Percentiles rank a stretch among this genome's conserved stretches.
Conservation (phyloP, 2,329 filamentous ascomycete genomes). For the Zymoseptoria crescenta region DNA sequence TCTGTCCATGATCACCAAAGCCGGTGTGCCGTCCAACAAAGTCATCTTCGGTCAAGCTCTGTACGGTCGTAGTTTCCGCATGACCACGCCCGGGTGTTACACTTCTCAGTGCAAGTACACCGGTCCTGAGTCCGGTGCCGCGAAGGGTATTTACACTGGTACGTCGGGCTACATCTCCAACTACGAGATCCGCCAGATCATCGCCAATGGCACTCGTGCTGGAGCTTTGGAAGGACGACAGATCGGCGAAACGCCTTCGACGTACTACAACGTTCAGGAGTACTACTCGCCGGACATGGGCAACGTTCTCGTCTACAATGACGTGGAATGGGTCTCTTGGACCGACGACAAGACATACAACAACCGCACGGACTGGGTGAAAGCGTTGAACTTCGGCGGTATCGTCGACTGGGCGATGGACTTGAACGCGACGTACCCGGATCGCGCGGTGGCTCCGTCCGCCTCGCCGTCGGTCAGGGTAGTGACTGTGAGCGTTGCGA, state of each 20-base stretch:
- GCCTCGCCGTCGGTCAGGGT: not conserved
- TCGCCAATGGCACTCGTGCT: conserved; percentile 5
- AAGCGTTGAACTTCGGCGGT: not conserved
- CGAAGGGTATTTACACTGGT: conserved; percentile 26
- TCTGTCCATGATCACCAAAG: conserved; percentile 37
- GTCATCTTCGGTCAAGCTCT: conserved; percentile 80
- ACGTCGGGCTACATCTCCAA: conserved; percentile 31
- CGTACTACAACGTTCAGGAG: conserved; percentile 3
- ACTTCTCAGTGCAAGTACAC: conserved; percentile 22
- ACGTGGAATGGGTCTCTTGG: conserved; percentile 7
- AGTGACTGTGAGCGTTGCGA: not conserved
- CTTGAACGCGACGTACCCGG: not conserved
- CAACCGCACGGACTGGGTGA: conserved; percentile 2
- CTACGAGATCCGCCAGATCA: conserved; percentile 29
- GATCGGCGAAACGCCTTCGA: not conserved
- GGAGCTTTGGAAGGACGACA: not conserved
- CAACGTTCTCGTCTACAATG: conserved; percentile 6
- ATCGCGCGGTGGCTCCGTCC: not conserved
- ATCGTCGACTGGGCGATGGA: conserved; percentile 8
- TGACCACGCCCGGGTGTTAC: conserved; percentile 24
- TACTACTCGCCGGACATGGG: conserved; percentile 1
- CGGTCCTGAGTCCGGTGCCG: conserved; percentile 22
- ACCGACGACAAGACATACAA: conserved; percentile 1
- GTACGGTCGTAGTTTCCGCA: conserved; percentile 77
- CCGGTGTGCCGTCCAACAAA: conserved; percentile 54